These are phyloP conservation scores for Conticribra weissflogii DNA, from an alignment of 108 stramenopile genomes.

Conservation along the genomic window DNA sequence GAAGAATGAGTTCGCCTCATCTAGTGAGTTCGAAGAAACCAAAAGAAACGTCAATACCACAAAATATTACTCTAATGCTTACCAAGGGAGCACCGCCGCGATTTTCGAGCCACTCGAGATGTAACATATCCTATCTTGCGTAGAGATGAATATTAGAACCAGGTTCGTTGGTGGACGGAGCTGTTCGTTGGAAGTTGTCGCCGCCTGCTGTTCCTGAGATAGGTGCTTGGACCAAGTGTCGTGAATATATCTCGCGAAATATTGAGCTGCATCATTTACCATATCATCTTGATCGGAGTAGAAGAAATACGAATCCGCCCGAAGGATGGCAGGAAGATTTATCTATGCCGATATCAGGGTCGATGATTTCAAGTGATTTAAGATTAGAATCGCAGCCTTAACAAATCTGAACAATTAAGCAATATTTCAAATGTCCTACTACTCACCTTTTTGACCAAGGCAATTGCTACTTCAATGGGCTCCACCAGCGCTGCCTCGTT, in stretches of 20 bases:
- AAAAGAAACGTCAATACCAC: too few species aligned
- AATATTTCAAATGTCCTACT: too few species aligned
- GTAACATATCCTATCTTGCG: conserved; percentile 84
- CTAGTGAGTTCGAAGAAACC: too few species aligned
- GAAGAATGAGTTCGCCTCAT: too few species aligned
- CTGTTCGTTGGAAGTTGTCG: neutral
- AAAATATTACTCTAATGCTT: too few species aligned
- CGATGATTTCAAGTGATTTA: too few species aligned
- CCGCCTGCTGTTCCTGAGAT: conserved; percentile 35
- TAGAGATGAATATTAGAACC: conserved; percentile 82
- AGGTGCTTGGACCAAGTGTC: conserved; percentile 64
- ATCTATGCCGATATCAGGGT: conserved; percentile 44
- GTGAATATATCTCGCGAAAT: conserved; percentile 80
- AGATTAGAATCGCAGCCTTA: too few species aligned
- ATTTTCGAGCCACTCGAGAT: conserved; percentile 77
- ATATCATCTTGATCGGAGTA: conserved; percentile 90
- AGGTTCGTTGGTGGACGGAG: conserved; percentile 30
- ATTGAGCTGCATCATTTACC: conserved; percentile 89
- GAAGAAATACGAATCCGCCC: conserved; percentile 73
- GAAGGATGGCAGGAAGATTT: conserved; percentile 72
- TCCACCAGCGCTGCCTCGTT: conserved; percentile 11
- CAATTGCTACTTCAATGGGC: conserved; percentile 44
- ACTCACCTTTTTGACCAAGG: conserved; percentile 40
- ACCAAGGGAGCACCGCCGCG: conserved; percentile 71
- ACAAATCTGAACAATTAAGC: too few species aligned